A percentile compares a stretch with the other conserved stretches of the same genome.
phyloP scores from a whole-genome alignment of 352 stramenopile genomes.

The Globisporangium polare region DNA sequence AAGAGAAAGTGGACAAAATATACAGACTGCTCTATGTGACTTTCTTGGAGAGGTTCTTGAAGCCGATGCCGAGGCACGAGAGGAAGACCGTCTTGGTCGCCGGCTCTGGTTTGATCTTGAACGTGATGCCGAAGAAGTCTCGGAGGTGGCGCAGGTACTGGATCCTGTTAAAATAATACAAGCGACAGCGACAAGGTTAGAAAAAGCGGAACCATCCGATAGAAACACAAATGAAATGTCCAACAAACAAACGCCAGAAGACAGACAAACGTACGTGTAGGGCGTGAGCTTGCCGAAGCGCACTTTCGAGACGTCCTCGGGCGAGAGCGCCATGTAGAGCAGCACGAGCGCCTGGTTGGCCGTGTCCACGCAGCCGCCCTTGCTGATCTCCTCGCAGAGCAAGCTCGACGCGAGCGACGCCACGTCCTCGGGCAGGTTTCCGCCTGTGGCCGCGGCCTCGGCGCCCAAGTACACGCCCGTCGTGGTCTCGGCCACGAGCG shows the following conservation, averaged over 20 bases:
- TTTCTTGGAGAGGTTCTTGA: conserved; percentile 95
- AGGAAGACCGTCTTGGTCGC: conserved; percentile 90
- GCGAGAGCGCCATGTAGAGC: conserved; percentile 97
- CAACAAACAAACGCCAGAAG: not conserved
- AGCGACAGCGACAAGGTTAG: not conserved
- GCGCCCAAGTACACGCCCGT: conserved; percentile 93
- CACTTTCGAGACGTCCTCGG: conserved; percentile 96
- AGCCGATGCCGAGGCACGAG: conserved; percentile 92
- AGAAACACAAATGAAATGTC: not conserved
- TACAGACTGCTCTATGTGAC: conserved; percentile 75
- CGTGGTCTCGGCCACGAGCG: conserved; percentile 97
- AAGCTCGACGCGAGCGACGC: conserved; percentile 90
- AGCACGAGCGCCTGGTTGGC: conserved; percentile 94
- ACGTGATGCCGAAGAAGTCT: conserved; percentile 93
- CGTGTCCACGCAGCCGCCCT: conserved; percentile 93
- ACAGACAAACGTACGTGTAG: conserved; percentile 51
- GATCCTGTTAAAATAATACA: conserved; percentile 42
- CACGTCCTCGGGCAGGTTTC: conserved; percentile 95
- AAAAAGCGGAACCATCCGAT: not conserved
- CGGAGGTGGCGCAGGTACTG: conserved; percentile 88
- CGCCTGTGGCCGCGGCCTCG: conserved; percentile 85
- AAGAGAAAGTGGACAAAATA: conserved; percentile 2
- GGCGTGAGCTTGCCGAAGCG: conserved; percentile 87
- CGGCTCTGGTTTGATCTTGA: conserved; percentile 90
- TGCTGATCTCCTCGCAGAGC: conserved; percentile 96